These are phyloP conservation scores for Helicocarpus griseus DNA, from an alignment of 2,329 filamentous ascomycete genomes.

Conservation along the genomic window DNA sequence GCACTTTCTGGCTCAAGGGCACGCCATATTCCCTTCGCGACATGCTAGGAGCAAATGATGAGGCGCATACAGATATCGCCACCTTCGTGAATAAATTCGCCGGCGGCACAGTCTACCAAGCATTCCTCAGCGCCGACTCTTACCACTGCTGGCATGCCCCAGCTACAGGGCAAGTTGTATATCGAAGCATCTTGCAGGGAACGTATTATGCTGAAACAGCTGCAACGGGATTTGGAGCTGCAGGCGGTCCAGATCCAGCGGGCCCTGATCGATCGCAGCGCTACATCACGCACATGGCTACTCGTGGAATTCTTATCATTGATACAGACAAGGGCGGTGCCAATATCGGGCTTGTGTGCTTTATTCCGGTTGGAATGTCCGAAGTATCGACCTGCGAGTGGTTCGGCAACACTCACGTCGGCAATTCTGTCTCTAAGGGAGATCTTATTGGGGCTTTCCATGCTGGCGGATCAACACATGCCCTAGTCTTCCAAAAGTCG, in stretches of 20 bases:
- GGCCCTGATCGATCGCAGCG: constrained; percentile 44
- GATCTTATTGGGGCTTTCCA: constrained; percentile 71
- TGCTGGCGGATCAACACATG: constrained; percentile 63
- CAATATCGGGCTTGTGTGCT: constrained; percentile 58
- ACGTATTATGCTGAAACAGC: constrained; percentile 59
- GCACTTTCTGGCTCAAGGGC: constrained; percentile 59
- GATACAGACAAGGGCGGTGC: constrained; percentile 50
- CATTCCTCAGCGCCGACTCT: constrained; percentile 55
- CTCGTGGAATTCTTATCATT: constrained; percentile 60
- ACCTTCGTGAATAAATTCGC: constrained; percentile 36
- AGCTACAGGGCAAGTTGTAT: constrained; percentile 51
- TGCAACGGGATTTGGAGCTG: constrained; percentile 38
- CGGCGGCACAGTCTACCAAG: constrained; percentile 60
- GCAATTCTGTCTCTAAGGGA: constrained; percentile 58
- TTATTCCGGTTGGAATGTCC: constrained; percentile 65
- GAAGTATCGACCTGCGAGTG: constrained; percentile 67
- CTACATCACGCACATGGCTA: constrained; percentile 58
- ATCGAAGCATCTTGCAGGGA: constrained; percentile 50
- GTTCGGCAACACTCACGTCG: constrained; percentile 48
- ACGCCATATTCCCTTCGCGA: constrained; percentile 58
- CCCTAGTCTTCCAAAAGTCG: constrained; percentile 48
- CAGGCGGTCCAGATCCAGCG: constrained; percentile 19
- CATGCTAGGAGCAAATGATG: constrained; percentile 51
- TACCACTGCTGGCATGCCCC: constrained; percentile 67
- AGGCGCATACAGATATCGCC: constrained; percentile 27